phyloP scores from a whole-genome alignment of 2,329 filamentous ascomycete species.

The Monilinia aucupariae region DNA sequence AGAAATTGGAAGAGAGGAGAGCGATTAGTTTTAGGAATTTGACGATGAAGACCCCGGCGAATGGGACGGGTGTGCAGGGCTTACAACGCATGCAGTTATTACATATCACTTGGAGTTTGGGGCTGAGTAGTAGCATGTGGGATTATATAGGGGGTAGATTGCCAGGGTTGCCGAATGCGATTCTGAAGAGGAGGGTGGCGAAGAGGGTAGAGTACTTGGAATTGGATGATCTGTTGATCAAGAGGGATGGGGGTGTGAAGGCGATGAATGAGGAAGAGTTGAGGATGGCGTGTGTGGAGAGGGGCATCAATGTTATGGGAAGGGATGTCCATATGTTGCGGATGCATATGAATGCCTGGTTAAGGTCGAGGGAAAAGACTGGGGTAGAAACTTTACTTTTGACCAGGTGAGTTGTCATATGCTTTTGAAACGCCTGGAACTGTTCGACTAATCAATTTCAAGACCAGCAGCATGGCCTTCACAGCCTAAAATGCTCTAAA shows the following conservation, averaged over 20 bases:
- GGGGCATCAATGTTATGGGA: slow-evolving; percentile 55
- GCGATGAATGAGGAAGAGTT: slow-evolving; percentile 60
- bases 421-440: background rate
- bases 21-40: slow-evolving; percentile 43
- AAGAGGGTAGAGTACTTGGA: slow-evolving; percentile 58
- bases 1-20: slow-evolving; percentile 50
- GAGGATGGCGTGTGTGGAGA: slow-evolving; percentile 62
- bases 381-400: slow-evolving; percentile 32
- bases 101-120: slow-evolving; percentile 40
- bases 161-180: slow-evolving; percentile 39
- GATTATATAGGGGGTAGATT: slow-evolving; percentile 39
- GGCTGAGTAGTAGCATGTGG: slow-evolving; percentile 39
- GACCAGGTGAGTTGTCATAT: slow-evolving; percentile 33
- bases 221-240: slow-evolving; percentile 65
- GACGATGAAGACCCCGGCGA: slow-evolving; percentile 27
- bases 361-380: slow-evolving; percentile 36
- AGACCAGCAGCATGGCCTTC: slow-evolving; percentile 33
- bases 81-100: slow-evolving; percentile 38
- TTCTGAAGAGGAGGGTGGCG: slow-evolving; percentile 51
- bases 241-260: slow-evolving; percentile 53
- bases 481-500: slow-evolving; percentile 14
- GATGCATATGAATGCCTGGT: slow-evolving; percentile 38
- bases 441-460: slow-evolving; percentile 16
- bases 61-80: slow-evolving; percentile 24
- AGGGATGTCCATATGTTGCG: slow-evolving; percentile 37